phyloP scores from a whole-genome alignment of 768 basidiomycete genomes.

The Russula compacta region DNA sequence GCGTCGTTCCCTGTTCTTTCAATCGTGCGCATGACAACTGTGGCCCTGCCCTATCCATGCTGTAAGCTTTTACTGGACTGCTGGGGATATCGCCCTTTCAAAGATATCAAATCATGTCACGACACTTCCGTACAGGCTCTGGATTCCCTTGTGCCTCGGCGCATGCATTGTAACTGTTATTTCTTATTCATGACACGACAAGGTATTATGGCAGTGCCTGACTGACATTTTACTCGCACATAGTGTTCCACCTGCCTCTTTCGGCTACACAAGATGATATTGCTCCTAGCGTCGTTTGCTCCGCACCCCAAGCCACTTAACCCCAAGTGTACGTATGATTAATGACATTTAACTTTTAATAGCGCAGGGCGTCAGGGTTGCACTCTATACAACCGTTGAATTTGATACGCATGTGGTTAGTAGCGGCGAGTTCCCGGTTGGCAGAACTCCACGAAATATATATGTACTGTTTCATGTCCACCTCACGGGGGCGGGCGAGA shows the following conservation, averaged over 20 bases:
- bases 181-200: no score
- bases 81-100: neutral
- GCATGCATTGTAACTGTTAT: neutral
- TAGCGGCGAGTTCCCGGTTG: neutral
- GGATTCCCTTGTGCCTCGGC: neutral
- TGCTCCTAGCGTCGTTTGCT: neutral
- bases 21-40: neutral
- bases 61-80: neutral
- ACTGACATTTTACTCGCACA: neutral
- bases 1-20: neutral
- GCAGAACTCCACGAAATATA: neutral
- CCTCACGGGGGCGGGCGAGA: neutral
- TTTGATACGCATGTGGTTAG: conserved; percentile 10
- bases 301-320: neutral
- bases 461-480: neutral
- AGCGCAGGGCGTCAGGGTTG: neutral
- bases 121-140: neutral
- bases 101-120: no score
- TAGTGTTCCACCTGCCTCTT: neutral
- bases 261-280: neutral
- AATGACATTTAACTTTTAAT: neutral
- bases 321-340: neutral
- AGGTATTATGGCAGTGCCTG: no score
- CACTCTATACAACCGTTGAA: neutral
- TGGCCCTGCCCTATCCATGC: neutral